These are phyloP conservation scores for Leccinum disarticulatum DNA, from an alignment of 768 basidiomycete species.

Conservation along the genomic window DNA sequence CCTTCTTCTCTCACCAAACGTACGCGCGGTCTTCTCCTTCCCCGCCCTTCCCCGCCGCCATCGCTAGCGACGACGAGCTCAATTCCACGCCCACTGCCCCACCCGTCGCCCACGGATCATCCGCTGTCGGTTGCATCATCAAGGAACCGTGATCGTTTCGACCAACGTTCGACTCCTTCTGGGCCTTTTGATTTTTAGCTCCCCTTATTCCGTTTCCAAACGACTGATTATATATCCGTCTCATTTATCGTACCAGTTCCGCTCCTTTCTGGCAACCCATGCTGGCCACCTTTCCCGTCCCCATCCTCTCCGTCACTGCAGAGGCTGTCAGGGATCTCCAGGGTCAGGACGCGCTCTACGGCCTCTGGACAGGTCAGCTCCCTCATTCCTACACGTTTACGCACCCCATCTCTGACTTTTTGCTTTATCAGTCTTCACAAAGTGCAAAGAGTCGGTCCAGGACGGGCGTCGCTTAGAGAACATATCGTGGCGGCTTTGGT, in stretches of 20 bases:
- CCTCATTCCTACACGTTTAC: not conserved
- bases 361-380: constrained; percentile 65
- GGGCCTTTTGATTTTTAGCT: constrained; percentile 11
- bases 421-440: constrained; percentile 65
- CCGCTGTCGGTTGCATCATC: constrained; percentile 26
- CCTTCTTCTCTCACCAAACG: constrained; percentile 24
- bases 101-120: constrained; percentile 20
- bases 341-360: constrained; percentile 61
- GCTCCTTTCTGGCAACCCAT: constrained; percentile 34
- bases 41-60: not conserved
- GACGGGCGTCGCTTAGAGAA: constrained; percentile 86
- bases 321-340: constrained; percentile 70
- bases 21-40: constrained; percentile 8
- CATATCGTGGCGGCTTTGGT: constrained; percentile 85
- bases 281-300: constrained; percentile 55
- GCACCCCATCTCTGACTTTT: constrained; percentile 5
- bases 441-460: constrained; percentile 75
- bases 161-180: constrained; percentile 16
- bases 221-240: constrained; percentile 22
- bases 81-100: not conserved
- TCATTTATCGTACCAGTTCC: constrained; percentile 9
- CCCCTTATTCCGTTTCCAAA: constrained; percentile 16
- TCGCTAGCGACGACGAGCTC: constrained; percentile 14
- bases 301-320: constrained; percentile 63
- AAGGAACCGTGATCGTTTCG: constrained; percentile 31